A percentile compares a stretch with the other conserved stretches of the same genome.
Evolutionary conservation across 2,329 filamentous ascomycete genomes (phyloP).

Genomic region (Fusarium metavorans): DNA sequence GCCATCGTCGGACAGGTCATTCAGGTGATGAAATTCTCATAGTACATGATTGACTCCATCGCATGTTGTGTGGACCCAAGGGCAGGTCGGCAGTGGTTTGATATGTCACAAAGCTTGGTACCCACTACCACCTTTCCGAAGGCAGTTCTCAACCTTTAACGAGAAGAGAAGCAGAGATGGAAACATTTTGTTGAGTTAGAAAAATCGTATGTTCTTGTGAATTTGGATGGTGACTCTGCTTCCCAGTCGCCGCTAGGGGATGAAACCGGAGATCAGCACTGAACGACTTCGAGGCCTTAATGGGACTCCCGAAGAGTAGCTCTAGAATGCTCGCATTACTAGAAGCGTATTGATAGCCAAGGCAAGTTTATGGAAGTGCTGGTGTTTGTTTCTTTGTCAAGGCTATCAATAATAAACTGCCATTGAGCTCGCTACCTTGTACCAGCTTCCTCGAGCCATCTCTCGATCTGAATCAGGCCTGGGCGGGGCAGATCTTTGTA

Average conservation of each 20-base stretch:
- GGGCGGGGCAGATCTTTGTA: conserved; percentile 43
- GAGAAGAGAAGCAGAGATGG: too few species aligned
- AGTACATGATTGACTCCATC: background rate
- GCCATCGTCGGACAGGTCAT: background rate
- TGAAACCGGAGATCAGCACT: background rate
- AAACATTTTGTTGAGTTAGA: too few species aligned
- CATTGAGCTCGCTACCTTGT: background rate
- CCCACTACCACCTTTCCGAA: too few species aligned
- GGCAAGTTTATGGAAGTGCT: background rate
- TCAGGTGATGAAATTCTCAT: background rate
- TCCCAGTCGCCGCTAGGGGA: too few species aligned
- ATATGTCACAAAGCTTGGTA: background rate
- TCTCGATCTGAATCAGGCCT: conserved; percentile 38
- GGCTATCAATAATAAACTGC: background rate
- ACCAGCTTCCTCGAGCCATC: conserved; percentile 42
- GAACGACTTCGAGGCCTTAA: background rate
- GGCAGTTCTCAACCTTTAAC: too few species aligned
- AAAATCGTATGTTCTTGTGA: too few species aligned
- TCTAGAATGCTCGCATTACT: background rate
- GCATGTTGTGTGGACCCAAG: background rate
- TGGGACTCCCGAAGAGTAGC: background rate
- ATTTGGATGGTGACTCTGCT: too few species aligned
- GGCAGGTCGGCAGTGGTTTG: background rate
- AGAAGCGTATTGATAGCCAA: background rate
- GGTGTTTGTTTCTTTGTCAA: background rate